Evolutionary conservation across 2,329 filamentous ascomycete species (phyloP).

Genomic region (Sclerotinia minor): DNA sequence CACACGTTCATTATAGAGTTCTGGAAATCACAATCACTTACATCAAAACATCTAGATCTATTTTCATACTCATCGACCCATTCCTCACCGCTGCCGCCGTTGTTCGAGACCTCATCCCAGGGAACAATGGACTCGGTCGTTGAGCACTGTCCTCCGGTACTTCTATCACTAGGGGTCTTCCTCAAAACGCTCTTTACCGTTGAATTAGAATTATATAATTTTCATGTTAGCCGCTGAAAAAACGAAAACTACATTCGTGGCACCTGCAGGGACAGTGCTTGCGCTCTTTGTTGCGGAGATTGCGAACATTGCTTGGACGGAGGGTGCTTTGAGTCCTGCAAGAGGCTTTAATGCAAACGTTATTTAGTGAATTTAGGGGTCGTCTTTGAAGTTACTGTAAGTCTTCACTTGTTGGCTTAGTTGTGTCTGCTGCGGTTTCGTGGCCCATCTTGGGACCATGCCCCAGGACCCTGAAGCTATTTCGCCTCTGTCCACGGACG

Average conservation of each 20-base stretch:
- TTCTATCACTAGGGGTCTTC: conserved; percentile 46
- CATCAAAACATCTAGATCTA: conserved; percentile 29
- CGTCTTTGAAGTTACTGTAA: conserved; percentile 51
- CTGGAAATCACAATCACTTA: neutral
- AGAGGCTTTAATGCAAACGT: conserved; percentile 50
- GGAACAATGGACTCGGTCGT: neutral
- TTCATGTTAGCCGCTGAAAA: conserved; percentile 53
- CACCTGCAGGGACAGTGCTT: conserved; percentile 50
- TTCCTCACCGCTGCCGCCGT: conserved; percentile 7
- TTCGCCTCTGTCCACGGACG: neutral
- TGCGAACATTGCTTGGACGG: conserved; percentile 50
- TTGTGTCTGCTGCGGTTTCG: neutral
- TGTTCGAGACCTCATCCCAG: neutral
- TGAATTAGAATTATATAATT: conserved; percentile 49
- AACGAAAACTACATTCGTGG: conserved; percentile 49
- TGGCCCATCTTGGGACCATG: neutral
- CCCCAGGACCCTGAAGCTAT: neutral
- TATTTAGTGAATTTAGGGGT: conserved; percentile 44
- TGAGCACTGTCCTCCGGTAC: neutral
- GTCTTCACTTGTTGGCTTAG: conserved; percentile 3
- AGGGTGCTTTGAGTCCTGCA: conserved; percentile 50
- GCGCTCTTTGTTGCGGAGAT: conserved; percentile 49
- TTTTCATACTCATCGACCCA: conserved; percentile 38
- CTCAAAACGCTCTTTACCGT: conserved; percentile 52
- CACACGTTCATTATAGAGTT: neutral